Evolutionary conservation across 2,329 filamentous ascomycete species (phyloP).

Genomic region (Cladophialophora carrionii): DNA sequence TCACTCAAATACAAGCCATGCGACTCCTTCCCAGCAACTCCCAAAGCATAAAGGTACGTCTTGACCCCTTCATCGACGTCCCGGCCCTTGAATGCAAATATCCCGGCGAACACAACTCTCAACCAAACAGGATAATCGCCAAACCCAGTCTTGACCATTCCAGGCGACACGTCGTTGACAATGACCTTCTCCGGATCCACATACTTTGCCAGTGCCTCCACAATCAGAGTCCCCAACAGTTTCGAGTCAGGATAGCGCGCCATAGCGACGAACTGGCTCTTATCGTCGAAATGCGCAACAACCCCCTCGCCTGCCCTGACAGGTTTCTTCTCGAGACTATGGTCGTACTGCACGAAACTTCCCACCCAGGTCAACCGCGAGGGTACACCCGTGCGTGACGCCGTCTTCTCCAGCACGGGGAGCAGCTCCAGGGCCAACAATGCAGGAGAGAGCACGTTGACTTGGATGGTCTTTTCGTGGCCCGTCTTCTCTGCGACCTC

Average conservation of each 20-base stretch:
- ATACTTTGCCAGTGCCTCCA: not conserved
- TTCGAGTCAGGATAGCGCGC: not conserved
- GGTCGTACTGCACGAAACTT: constrained; percentile 3
- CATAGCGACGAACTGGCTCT: not conserved
- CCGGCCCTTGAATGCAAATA: not conserved
- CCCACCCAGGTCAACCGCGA: constrained; percentile 1
- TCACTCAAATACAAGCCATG: constrained; percentile 2
- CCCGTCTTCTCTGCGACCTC: constrained; percentile 25
- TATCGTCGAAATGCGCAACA: not conserved
- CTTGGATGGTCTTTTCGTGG: constrained; percentile 49
- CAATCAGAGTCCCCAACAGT: not conserved
- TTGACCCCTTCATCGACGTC: not conserved
- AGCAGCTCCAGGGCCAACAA: constrained; percentile 38
- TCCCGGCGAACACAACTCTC: not conserved
- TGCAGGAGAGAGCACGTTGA: constrained; percentile 39
- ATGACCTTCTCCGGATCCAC: not conserved
- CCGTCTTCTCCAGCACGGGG: constrained; percentile 37
- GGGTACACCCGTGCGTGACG: not conserved
- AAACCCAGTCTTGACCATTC: not conserved
- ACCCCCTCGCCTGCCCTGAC: not conserved
- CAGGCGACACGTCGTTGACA: not conserved
- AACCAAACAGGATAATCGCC: not conserved
- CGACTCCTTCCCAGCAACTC: not conserved
- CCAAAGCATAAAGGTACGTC: not conserved
- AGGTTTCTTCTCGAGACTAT: constrained; percentile 1